phyloP scores from a whole-genome alignment of 495 filamentous ascomycete species.

The Talaromyces trachyspermus region DNA sequence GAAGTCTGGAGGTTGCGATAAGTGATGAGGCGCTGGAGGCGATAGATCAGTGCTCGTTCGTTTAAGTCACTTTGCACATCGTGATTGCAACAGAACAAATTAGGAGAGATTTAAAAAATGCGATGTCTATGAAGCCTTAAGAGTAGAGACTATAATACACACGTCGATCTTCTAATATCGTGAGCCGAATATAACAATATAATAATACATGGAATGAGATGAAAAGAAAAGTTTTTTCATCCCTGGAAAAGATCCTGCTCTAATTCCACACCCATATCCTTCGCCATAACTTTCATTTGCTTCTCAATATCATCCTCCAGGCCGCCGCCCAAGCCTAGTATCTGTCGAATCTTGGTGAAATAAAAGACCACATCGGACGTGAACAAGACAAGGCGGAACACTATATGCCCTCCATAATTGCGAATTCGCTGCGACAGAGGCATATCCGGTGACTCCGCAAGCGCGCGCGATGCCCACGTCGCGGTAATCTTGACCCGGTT shows the following conservation, averaged over 20 bases:
- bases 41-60: no score
- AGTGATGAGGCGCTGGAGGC: no score
- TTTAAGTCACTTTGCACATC: no score
- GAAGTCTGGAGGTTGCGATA: no score
- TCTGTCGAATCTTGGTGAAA: constrained; percentile 67
- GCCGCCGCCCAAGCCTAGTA: constrained; percentile 63
- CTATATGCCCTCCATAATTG: constrained; percentile 59
- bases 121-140: no score
- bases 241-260: constrained; percentile 72
- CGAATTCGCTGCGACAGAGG: constrained; percentile 46
- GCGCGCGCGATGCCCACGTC: constrained; percentile 72
- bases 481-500: constrained; percentile 95
- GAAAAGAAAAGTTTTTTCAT: constrained; percentile 35
- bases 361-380: constrained; percentile 78
- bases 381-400: constrained; percentile 74
- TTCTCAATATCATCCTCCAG: constrained; percentile 94
- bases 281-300: constrained; percentile 77
- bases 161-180: neutral
- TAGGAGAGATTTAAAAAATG: no score
- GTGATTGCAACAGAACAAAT: no score
- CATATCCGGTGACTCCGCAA: constrained; percentile 62
- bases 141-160: constrained; percentile 2
- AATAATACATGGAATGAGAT: neutral
- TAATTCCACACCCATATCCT: constrained; percentile 84
- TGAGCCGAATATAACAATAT: neutral